Evolutionary conservation across 164 flowering plant genomes (phyloP), one percentile per base, ranked within the genome.

Genomic region (Dillenia turbinata): DNA sequence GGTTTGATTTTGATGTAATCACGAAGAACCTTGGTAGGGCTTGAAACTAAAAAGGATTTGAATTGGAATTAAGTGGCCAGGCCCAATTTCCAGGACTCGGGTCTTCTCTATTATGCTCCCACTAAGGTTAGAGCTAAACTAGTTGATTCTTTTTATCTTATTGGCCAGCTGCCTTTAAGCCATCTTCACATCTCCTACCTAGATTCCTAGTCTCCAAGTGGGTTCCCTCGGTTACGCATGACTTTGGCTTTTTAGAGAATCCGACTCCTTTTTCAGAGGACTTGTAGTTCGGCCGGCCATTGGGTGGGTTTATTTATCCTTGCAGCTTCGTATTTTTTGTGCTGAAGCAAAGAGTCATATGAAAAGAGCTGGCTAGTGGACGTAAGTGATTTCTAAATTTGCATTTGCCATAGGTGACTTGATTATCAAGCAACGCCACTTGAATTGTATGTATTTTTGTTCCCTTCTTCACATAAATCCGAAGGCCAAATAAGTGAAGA

Each of bases 171-270:
- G 54, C 8, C 54, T 60, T 49, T 48, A 48, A 48, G 53, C 63
- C 48, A 60, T 44, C 63, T 60, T 48, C 14, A 53, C 67, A 64
- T 64, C 49, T 64, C 24, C 59, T 56, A 40, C 48, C 57, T 52
- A 64, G 60, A 64, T 64, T 60, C 61, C 52, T 48, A 56, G 67
- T 64, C 61, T 47, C 46, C 54, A 64, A 56, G 45, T 56, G 54
- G 67, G 55, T 61, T 61, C 67, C 40, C 54, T 64, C 56, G 67
- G 67, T 55, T 54, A 48, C 61, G 19, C 54, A 56, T 53, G 47
- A 64, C 67, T 52, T 64, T 64, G 53, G 67, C 52, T 46, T 64
- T 62, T 40, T 62, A 44, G 57, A 62, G 66, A 51, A 62, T 62
- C 66, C 10, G 44, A 44, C 44, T 62, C 57, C 57, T 52, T 12